phyloP scores from a whole-genome alignment of 2,329 filamentous ascomycete genomes.

The Microdochium nivale region DNA sequence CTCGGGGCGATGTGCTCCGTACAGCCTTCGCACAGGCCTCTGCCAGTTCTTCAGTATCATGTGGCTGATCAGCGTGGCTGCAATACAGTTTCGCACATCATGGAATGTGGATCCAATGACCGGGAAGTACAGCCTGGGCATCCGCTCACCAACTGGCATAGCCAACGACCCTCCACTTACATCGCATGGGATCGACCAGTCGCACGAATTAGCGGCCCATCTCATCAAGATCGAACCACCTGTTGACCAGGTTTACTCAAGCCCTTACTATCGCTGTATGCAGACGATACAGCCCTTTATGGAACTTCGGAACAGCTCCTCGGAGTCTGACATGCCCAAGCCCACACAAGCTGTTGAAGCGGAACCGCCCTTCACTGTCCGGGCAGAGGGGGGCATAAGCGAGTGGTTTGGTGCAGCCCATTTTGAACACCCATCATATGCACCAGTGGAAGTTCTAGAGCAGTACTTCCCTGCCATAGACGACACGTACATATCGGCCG shows the following conservation, averaged over 20 bases:
- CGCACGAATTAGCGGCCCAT: constrained; percentile 63
- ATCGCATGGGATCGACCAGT: constrained; percentile 77
- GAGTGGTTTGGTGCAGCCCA: constrained; percentile 89
- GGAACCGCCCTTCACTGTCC: constrained; percentile 28
- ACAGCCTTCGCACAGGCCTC: constrained; percentile 2
- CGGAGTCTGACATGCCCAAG: constrained; percentile 5
- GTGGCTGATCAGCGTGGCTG: constrained; percentile 10
- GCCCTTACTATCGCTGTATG: constrained; percentile 79
- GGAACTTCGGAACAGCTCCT: constrained; percentile 25
- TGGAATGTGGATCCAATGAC: constrained; percentile 79
- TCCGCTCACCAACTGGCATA: constrained; percentile 79
- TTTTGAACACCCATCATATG: constrained; percentile 78
- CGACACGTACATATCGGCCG: constrained; percentile 47
- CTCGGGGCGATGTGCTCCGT: too few relatives aligned
- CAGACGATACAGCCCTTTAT: constrained; percentile 72
- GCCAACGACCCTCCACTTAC: constrained; percentile 82
- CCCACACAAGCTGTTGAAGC: constrained; percentile 6
- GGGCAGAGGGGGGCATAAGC: constrained; percentile 51
- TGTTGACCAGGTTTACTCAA: constrained; percentile 71
- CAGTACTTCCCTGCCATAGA: constrained; percentile 59
- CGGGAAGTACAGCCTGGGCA: constrained; percentile 65
- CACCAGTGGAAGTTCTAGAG: constrained; percentile 52
- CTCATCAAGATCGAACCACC: constrained; percentile 55
- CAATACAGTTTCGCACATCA: constrained; percentile 73
- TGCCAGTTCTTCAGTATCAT: too few relatives aligned